Evolutionary conservation across 73 alveolate species (phyloP), one percentile per base, ranked within the genome.

Genomic region (Urostyla sp.): DNA sequence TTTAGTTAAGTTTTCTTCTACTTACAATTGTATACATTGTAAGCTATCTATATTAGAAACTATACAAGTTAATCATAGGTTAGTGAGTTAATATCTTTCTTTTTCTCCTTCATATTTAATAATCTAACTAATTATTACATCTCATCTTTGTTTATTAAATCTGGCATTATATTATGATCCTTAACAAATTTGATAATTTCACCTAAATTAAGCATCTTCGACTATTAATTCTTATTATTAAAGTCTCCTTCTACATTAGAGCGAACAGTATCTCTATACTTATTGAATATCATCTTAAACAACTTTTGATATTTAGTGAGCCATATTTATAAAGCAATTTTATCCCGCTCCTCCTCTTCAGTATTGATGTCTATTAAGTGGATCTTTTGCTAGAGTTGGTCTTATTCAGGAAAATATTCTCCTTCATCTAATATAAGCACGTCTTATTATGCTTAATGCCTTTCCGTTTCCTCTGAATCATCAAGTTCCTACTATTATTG

Each of bases 291-390:
- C 10, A 28, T 23, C 37, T 72, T 73, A 57, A 82, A 69, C 16
- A 84, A 53, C 32, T 74, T 84, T n/a, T 75, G 28, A 67, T 84
- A 74, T 54, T 84, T 84, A 32, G 36, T 6, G 24, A 84, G 10
- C 67, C 73, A 69, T 5, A 73, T 50, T 31, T 73, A 58, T 15
- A 84, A 57, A 10, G 55, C 57, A 27, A 73, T 60, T 30, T 40
- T 57, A 55, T 84, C 92, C 58, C 92, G 40, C 31, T 84, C 92
- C 38, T 84, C 92, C 51, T 84, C 92, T 18, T 84, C 84, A 18
- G 58, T 63, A 18, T 55, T 75, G 21, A 84, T 52, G 40, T 60
- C 73, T 0, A 84, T 35, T 0, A 84, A 79, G 26, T 44, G 66
- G 44, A 46, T 57, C 16, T 20, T 23, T 24, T 54, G 36, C 30